phyloP scores from a whole-genome alignment of 2,329 filamentous ascomycete genomes.

The Exserohilum rostratum region DNA sequence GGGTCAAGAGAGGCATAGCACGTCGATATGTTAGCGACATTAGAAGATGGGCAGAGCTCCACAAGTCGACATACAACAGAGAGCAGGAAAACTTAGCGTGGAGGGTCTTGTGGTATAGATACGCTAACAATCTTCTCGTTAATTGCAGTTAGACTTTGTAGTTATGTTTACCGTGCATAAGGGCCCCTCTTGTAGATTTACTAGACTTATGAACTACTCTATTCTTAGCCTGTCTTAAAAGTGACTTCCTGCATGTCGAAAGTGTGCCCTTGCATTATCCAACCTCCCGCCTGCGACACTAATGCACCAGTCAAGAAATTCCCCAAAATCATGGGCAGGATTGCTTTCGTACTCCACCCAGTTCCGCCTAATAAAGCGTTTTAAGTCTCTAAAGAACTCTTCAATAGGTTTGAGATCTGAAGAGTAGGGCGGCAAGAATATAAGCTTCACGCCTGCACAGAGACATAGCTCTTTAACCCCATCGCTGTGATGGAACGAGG shows the following conservation, averaged over 20 bases:
- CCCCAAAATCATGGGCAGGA: constrained; percentile 28
- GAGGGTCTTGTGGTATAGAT: background rate
- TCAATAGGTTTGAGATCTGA: constrained; percentile 49
- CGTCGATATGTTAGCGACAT: constrained; percentile 42
- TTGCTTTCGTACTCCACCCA: constrained; percentile 22
- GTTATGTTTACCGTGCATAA: no score
- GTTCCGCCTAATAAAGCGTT: constrained; percentile 39
- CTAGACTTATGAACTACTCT: background rate
- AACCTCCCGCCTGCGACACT: constrained; percentile 28
- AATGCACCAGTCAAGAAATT: constrained; percentile 38
- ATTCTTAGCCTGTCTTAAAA: background rate
- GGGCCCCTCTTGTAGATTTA: no score
- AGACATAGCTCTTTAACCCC: constrained; percentile 26
- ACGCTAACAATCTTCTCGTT: no score
- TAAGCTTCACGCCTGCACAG: constrained; percentile 38
- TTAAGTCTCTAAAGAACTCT: constrained; percentile 48
- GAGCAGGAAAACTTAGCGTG: background rate
- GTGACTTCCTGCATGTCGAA: constrained; percentile 31
- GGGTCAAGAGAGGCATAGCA: constrained; percentile 38
- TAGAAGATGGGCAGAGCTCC: constrained; percentile 10
- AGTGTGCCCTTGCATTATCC: constrained; percentile 32
- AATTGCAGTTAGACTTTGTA: no score
- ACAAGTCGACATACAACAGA: constrained; percentile 3
- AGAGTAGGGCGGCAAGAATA: constrained; percentile 46
- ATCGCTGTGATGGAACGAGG: constrained; percentile 19